These are phyloP conservation scores for Globisporangium nunn DNA, from an alignment of 352 stramenopile species.

Conservation along the genomic window DNA sequence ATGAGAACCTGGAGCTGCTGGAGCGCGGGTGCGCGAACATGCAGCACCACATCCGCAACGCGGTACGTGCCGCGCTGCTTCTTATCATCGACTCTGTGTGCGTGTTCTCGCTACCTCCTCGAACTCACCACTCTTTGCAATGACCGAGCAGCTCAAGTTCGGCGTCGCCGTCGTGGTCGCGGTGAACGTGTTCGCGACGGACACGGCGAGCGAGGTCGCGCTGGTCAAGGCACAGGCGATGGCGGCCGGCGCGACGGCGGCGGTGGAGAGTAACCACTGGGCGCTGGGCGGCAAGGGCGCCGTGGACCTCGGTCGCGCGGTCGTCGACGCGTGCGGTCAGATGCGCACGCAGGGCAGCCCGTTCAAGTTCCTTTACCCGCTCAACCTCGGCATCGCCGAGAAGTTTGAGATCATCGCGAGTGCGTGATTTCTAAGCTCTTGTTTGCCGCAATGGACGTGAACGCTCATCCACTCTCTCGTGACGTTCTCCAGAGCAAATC, in stretches of 20 bases:
- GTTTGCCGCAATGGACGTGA: not conserved
- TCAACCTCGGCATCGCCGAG: conserved; percentile 87
- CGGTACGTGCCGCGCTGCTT: conserved; percentile 34
- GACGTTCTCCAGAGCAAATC: conserved; percentile 82
- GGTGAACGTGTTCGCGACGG: conserved; percentile 81
- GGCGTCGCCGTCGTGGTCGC: conserved; percentile 95
- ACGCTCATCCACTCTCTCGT: conserved; percentile 58
- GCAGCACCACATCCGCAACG: conserved; percentile 95
- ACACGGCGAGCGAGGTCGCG: conserved; percentile 87
- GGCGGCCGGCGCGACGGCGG: conserved; percentile 92
- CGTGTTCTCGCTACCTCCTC: not conserved
- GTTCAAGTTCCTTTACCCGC: conserved; percentile 96
- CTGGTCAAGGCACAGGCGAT: conserved; percentile 88
- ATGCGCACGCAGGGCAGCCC: conserved; percentile 61
- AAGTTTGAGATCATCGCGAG: conserved; percentile 95
- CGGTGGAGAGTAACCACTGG: conserved; percentile 92
- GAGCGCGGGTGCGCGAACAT: conserved; percentile 90
- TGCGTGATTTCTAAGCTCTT: conserved; percentile 88
- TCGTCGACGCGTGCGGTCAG: conserved; percentile 86
- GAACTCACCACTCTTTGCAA: too few relatives aligned
- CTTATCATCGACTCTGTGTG: not conserved
- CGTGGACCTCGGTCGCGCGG: conserved; percentile 87
- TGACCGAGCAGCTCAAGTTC: conserved; percentile 63
- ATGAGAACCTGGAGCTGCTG: conserved; percentile 95
- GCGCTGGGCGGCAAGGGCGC: conserved; percentile 80